Evolutionary conservation across 805 yeast species (phyloP), one percentile per base, ranked within the genome.

Genomic region (Ogataea populi-albae): DNA sequence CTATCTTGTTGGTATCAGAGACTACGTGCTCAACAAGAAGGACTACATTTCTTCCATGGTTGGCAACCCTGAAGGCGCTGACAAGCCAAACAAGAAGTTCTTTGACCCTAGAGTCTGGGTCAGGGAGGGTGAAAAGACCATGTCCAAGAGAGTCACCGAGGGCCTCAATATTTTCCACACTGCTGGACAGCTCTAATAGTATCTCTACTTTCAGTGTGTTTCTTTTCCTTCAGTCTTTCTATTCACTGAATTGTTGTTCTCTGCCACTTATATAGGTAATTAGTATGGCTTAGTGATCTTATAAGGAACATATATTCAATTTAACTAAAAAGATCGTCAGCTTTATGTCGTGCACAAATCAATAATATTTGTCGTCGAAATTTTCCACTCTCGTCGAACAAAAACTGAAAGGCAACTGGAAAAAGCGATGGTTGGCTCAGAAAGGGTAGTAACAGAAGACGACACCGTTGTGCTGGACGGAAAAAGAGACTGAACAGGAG

Each of bases 31-130:
- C 64, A 78, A 68, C 77, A 88, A 91, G 81, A 88, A 91, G 81
- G 98, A 89, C 71, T 93, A 93, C 82, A 66, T 93, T 56, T 55
- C 76, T 73, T 48, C 83, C 40, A 85, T 71, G 71, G 96, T 93
- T 59, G 98, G 98, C 73, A 93, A 93, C 94, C 98, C 98, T 73
- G 96, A 91, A 16, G 98, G 98, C 69, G 91, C 74, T 39, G 98
- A 93, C 73, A 86, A 87, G 79, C 98, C 98, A 75, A 93, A 93
- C 91, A 93, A 93, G 89, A 93, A 93, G 77, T 88, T 73, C 87
- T 93, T 87, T 66, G 98, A 93, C 75, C 98, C 98, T 74, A 91
- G 98, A 82, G 98, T 89, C 71, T 93, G 98, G 98, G 97, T 93
- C 54, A 89, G 98, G 80, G 98, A 91, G 75, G 98, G 98, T 79